Conservation (phyloP, 1,284 basidiomycete genomes). For the Irpex lacteus region DNA sequence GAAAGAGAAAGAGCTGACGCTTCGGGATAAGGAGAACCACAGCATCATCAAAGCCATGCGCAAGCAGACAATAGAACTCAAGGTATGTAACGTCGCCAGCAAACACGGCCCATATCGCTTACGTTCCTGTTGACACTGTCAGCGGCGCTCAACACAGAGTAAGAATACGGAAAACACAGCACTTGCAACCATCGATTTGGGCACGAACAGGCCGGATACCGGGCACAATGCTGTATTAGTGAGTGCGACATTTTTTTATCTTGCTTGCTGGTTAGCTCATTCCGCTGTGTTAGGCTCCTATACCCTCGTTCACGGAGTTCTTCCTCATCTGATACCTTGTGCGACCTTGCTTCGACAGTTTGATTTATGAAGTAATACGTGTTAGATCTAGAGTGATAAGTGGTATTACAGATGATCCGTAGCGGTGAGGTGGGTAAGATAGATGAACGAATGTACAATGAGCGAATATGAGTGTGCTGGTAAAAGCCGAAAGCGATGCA, state of each 20-base stretch:
- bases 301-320: conserved; percentile 12
- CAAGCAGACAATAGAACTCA: conserved; percentile 16
- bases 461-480: conserved; percentile 15
- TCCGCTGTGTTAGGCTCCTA: conserved; percentile 3
- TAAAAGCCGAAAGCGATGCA: conserved; percentile 13
- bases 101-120: not conserved
- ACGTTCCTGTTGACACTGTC: not conserved
- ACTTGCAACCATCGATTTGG: not conserved
- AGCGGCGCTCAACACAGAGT: conserved; percentile 10
- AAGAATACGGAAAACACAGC: not conserved
- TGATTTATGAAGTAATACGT: conserved; percentile 9
- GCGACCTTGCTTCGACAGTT: not conserved
- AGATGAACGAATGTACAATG: conserved; percentile 21
- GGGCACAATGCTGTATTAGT: not conserved
- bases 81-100: conserved; percentile 6
- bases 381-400: conserved; percentile 20
- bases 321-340: conserved; percentile 11
- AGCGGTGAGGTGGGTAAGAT: conserved; percentile 12
- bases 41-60: conserved; percentile 18
- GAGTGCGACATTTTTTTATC: not conserved
- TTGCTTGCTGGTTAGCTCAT: not conserved
- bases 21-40: conserved; percentile 18
- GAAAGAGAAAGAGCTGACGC: conserved; percentile 15
- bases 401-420: conserved; percentile 21
- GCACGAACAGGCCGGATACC: not conserved